Conservation (phyloP, 2,329 filamentous ascomycete species). For the Cladorrhinum sp. region DNA sequence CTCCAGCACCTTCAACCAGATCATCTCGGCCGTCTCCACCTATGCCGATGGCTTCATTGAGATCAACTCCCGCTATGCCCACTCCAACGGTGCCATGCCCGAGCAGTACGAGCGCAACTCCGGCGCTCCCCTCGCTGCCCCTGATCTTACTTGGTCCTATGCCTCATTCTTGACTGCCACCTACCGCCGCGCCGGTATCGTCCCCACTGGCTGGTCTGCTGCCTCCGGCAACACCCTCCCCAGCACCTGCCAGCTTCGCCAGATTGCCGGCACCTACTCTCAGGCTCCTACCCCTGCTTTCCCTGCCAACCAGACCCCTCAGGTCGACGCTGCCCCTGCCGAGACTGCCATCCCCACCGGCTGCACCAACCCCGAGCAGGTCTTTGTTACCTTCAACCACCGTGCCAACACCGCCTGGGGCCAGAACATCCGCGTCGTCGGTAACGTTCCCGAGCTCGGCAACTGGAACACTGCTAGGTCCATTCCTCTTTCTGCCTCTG, state of each 20-base stretch:
- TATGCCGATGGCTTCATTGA: slow-evolving; percentile 62
- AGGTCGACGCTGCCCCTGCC: slow-evolving; percentile 30
- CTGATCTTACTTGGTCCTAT: slow-evolving; percentile 71
- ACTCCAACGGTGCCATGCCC: slow-evolving; percentile 58
- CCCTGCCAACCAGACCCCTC: slow-evolving; percentile 47
- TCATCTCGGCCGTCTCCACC: slow-evolving; percentile 54
- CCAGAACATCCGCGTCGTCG: slow-evolving; percentile 63
- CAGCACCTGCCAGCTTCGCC: slow-evolving; percentile 44
- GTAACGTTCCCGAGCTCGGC: slow-evolving; percentile 57
- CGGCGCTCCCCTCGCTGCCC: slow-evolving; percentile 58
- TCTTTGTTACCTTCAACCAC: slow-evolving; percentile 62
- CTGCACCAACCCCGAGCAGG: slow-evolving; percentile 41
- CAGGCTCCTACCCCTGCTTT: slow-evolving; percentile 46
- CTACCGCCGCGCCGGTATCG: slow-evolving; percentile 51
- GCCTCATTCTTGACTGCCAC: slow-evolving; percentile 65
- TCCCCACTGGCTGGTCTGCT: slow-evolving; percentile 57
- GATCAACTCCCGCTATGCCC: slow-evolving; percentile 61
- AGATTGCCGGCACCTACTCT: slow-evolving; percentile 50
- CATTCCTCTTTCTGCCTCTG: slow-evolving; percentile 53
- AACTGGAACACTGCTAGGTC: slow-evolving; percentile 57
- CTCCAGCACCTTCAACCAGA: slow-evolving; percentile 47
- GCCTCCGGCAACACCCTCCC: slow-evolving; percentile 47
- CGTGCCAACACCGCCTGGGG: slow-evolving; percentile 56
- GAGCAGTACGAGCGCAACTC: slow-evolving; percentile 62
- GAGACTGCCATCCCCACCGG: slow-evolving; percentile 30